phyloP scores from a whole-genome alignment of 148 eudicot genomes.

The Rhododendron vialii region DNA sequence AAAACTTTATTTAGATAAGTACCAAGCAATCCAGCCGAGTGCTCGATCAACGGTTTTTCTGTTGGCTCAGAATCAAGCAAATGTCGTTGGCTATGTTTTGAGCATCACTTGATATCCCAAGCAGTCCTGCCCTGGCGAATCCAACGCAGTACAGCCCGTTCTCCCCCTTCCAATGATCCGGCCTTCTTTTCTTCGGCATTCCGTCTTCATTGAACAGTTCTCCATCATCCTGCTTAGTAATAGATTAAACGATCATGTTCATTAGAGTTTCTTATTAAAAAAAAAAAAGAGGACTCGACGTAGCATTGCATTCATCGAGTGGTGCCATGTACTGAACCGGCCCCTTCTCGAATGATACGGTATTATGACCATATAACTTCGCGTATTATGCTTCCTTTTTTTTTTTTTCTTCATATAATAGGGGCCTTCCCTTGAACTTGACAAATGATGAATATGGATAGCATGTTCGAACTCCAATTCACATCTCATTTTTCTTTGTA shows the following conservation, averaged over 20 bases:
- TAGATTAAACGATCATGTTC: too few relatives aligned
- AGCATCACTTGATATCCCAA: conserved; percentile 31
- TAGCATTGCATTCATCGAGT: too few relatives aligned
- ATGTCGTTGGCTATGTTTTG: conserved; percentile 23
- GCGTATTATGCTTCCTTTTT: too few relatives aligned
- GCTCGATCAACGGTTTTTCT: not conserved
- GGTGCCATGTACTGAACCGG: too few relatives aligned
- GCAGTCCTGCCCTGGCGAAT: conserved; percentile 22
- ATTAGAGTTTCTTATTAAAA: too few relatives aligned
- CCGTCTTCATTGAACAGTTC: conserved; percentile 24
- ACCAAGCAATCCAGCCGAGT: not conserved
- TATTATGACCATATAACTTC: too few relatives aligned
- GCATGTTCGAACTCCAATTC: not conserved
- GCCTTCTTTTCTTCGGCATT: conserved; percentile 5
- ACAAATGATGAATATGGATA: too few relatives aligned
- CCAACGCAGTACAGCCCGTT: conserved; percentile 33
- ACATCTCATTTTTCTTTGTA: not conserved
- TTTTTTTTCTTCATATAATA: too few relatives aligned
- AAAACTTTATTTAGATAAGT: not conserved
- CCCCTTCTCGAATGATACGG: too few relatives aligned
- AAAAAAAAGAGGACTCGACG: too few relatives aligned
- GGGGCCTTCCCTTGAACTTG: too few relatives aligned
- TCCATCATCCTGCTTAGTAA: conserved; percentile 19
- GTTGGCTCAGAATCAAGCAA: not conserved
- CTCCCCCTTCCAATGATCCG: conserved; percentile 34